Conservation (phyloP, 2,329 filamentous ascomycete genomes). For the Stachybotrys chlorohalonatus region DNA sequence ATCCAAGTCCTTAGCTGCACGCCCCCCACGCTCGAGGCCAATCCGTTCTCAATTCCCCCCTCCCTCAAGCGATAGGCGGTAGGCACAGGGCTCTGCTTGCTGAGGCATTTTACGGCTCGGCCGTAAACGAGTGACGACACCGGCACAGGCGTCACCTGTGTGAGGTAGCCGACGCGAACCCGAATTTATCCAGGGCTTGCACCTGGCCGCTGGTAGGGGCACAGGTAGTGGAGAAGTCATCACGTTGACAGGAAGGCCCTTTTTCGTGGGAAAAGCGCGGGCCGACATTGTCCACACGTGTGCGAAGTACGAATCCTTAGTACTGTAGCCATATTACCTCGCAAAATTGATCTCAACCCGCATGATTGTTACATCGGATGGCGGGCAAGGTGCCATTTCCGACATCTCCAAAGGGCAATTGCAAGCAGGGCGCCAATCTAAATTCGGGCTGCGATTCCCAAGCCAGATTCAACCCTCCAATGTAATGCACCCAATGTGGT, state of each 20-base stretch:
- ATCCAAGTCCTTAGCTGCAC: background rate
- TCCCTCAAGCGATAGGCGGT: background rate
- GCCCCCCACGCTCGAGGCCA: background rate
- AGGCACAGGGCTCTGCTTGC: conserved; percentile 1
- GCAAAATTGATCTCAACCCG: too few relatives aligned
- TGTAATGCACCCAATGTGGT: too few relatives aligned
- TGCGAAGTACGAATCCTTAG: too few relatives aligned
- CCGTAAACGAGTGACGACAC: conserved; percentile 5
- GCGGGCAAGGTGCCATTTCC: too few relatives aligned
- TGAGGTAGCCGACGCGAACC: background rate
- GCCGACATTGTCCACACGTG: background rate
- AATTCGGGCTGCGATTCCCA: background rate
- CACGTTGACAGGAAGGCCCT: background rate
- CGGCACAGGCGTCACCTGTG: background rate
- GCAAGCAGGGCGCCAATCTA: too few relatives aligned
- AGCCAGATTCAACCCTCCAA: background rate
- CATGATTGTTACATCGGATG: too few relatives aligned
- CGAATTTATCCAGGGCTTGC: background rate
- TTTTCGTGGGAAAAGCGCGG: background rate
- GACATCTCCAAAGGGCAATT: too few relatives aligned
- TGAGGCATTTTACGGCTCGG: conserved; percentile 7
- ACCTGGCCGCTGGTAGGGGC: background rate
- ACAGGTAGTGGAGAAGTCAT: background rate
- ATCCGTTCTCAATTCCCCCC: background rate
- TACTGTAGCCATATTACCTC: too few relatives aligned